phyloP scores from a whole-genome alignment of 2,329 filamentous ascomycete species.

The Venturia aucupariae region DNA sequence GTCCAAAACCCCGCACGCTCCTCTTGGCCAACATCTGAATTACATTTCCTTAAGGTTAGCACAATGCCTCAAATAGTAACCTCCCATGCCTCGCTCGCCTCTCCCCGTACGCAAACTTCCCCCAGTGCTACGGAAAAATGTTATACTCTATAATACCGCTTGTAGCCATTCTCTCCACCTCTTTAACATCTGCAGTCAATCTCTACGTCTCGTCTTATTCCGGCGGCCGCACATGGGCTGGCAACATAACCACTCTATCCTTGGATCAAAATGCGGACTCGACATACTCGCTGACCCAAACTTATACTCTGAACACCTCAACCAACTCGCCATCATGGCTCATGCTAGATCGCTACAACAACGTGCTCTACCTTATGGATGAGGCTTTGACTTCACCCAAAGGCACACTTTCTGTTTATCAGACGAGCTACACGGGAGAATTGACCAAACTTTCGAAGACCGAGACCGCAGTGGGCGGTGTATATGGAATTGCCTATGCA shows the following conservation, averaged over 20 bases:
- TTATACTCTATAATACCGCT: not conserved
- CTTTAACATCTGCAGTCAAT: slow-evolving; percentile 22
- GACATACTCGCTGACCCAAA: slow-evolving; percentile 29
- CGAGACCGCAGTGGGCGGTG: slow-evolving; percentile 6
- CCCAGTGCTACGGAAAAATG: not conserved
- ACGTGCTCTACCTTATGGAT: slow-evolving; percentile 50
- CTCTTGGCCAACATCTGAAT: not conserved
- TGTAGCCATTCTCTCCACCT: not conserved
- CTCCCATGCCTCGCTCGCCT: not conserved
- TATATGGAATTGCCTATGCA: slow-evolving; percentile 1
- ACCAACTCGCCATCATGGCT: slow-evolving; percentile 51
- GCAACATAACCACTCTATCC: slow-evolving; percentile 32
- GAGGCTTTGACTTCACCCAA: slow-evolving; percentile 29
- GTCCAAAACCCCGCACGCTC: not conserved
- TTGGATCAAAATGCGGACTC: slow-evolving; percentile 21
- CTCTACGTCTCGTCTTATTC: slow-evolving; percentile 38
- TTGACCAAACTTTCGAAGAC: not conserved
- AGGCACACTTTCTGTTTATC: slow-evolving; percentile 10
- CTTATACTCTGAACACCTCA: slow-evolving; percentile 27
- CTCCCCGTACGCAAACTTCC: not conserved
- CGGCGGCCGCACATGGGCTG: slow-evolving; percentile 20
- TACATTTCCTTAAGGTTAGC: not conserved
- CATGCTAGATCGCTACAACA: slow-evolving; percentile 43
- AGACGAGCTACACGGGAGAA: not conserved
- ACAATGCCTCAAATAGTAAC: not conserved